phyloP scores from a whole-genome alignment of 179 eudicot genomes.

The Spinacia oleracea region DNA sequence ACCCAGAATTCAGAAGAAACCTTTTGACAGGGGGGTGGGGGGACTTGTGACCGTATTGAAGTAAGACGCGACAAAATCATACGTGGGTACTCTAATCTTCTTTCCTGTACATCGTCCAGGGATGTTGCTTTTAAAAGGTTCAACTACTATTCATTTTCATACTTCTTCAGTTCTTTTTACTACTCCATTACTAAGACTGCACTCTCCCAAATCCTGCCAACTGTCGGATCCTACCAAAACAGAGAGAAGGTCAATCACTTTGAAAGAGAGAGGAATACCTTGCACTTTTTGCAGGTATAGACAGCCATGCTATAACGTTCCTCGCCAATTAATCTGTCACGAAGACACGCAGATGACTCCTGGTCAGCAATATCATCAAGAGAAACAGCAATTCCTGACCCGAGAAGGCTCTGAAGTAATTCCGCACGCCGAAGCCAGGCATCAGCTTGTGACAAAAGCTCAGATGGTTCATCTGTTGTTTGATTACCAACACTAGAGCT shows the following conservation, averaged over 20 bases:
- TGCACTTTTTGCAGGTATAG: constrained; percentile 94
- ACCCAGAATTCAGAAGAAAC: neutral
- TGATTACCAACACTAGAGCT: constrained; percentile 81
- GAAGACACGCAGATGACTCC: constrained; percentile 80
- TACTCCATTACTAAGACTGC: neutral
- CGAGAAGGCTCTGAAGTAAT: constrained; percentile 91
- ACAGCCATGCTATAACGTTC: constrained; percentile 99
- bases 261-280: constrained; percentile 45
- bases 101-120: too few species aligned
- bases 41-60: neutral
- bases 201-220: neutral
- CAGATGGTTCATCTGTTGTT: constrained; percentile 71
- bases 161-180: neutral
- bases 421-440: constrained; percentile 91
- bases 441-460: constrained; percentile 71
- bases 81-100: too few species aligned
- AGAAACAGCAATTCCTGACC: constrained; percentile 92
- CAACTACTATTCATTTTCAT: neutral
- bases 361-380: constrained; percentile 97
- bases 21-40: neutral
- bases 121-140: neutral
- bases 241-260: neutral
- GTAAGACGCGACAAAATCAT: too few species aligned
- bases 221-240: neutral
- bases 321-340: constrained; percentile 80